phyloP scores from a whole-genome alignment of 1,284 basidiomycete genomes.

The Melanopsichium pennsylvanicum region DNA sequence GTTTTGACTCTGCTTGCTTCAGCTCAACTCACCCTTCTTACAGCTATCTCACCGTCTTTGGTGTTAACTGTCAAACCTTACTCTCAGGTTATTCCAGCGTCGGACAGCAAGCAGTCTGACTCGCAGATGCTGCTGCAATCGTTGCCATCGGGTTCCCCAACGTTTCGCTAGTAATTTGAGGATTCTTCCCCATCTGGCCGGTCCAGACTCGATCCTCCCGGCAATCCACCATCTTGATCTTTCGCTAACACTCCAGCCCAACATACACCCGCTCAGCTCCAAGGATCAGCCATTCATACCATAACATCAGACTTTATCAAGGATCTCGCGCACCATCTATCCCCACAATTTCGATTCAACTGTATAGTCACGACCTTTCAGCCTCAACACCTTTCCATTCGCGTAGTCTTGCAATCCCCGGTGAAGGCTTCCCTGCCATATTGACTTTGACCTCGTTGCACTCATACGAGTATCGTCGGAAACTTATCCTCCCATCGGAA shows the following conservation, averaged over 20 bases:
- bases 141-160: background rate
- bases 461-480: too few species aligned
- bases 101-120: background rate
- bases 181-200: slow-evolving; percentile 10
- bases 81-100: background rate
- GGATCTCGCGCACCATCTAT: too few species aligned
- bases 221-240: background rate
- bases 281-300: too few species aligned
- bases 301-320: too few species aligned
- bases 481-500: too few species aligned
- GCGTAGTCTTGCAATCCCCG: too few species aligned
- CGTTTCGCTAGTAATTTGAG: background rate
- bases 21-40: background rate
- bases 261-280: background rate
- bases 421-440: too few species aligned
- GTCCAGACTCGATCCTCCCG: slow-evolving; percentile 9
- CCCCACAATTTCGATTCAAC: too few species aligned
- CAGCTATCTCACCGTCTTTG: background rate
- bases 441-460: too few species aligned
- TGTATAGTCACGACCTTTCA: too few species aligned
- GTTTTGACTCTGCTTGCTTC: background rate
- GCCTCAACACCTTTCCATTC: too few species aligned
- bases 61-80: background rate
- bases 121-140: background rate
- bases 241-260: slow-evolving; percentile 19